A percentile compares a stretch with the other conserved stretches of the same genome.
Evolutionary conservation across 108 stramenopile species (phyloP).

Genomic region (Cyclotella baltica): DNA sequence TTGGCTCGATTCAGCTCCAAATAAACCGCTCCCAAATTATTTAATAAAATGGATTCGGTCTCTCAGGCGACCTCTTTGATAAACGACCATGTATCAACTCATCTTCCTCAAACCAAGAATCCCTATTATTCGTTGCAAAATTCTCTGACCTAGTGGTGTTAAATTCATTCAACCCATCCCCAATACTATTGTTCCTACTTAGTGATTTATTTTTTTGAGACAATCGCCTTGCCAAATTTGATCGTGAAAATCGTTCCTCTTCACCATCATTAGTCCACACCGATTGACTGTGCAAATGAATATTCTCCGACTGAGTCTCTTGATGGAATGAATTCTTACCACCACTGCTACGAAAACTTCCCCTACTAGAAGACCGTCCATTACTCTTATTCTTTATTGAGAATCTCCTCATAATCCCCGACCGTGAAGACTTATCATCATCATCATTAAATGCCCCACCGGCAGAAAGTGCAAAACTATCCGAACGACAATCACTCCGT

Average conservation of each 20-base stretch:
- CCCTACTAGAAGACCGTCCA: background rate
- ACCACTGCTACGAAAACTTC: constrained; percentile 3
- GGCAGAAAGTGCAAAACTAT: constrained; percentile 3
- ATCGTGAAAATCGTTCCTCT: background rate
- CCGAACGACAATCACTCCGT: constrained; percentile 4
- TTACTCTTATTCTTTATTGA: background rate
- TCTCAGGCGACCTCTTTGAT: background rate
- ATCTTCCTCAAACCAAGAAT: background rate
- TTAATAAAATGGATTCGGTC: background rate
- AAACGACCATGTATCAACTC: background rate
- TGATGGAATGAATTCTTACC: background rate
- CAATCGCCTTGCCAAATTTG: background rate
- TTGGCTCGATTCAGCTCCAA: too few species aligned
- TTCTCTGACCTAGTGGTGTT: background rate
- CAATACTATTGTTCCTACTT: background rate
- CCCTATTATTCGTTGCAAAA: background rate
- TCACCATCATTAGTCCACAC: background rate
- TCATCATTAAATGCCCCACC: background rate
- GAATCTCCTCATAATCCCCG: constrained; percentile 1
- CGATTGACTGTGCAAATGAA: background rate
- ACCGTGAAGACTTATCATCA: background rate
- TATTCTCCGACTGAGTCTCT: background rate
- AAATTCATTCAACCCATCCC: background rate
- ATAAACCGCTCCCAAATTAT: too few species aligned
- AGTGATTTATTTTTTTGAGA: background rate